Conservation (phyloP, 495 filamentous ascomycete genomes). For the Rusavskia elegans region DNA sequence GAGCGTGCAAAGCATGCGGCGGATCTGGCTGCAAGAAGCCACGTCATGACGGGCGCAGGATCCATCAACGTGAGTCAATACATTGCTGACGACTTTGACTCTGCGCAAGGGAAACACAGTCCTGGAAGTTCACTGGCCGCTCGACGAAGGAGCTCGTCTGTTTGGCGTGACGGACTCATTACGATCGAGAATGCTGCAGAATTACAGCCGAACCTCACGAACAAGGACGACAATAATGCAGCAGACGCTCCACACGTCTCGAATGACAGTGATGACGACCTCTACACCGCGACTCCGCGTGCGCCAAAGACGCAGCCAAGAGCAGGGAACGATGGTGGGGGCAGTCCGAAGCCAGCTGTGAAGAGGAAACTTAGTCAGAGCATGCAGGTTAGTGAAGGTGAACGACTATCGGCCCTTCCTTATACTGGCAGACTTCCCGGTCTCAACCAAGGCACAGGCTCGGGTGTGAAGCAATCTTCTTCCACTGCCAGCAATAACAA, state of each 20-base stretch:
- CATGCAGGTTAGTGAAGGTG: not conserved
- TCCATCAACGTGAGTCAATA: too few relatives aligned
- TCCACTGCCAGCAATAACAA: too few relatives aligned
- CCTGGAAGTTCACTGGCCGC: not conserved
- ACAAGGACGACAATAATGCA: not conserved
- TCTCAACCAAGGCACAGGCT: not conserved
- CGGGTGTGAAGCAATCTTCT: too few relatives aligned
- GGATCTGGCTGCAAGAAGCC: too few relatives aligned
- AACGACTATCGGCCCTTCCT: not conserved
- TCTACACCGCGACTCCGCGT: not conserved
- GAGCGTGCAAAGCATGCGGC: too few relatives aligned
- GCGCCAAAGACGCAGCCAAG: not conserved
- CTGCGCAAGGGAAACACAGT: not conserved
- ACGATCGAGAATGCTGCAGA: not conserved
- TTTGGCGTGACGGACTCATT: not conserved
- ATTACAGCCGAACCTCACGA: not conserved
- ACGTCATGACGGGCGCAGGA: too few relatives aligned
- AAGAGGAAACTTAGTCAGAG: not conserved
- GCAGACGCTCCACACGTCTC: not conserved
- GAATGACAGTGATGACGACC: not conserved
- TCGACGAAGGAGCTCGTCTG: not conserved
- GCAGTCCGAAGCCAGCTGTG: too few relatives aligned
- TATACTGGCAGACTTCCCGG: not conserved
- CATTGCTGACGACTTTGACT: too few relatives aligned
- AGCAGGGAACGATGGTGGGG: too few relatives aligned